Base-by-base conservation (phyloP, 2,329 filamentous ascomycete genomes). In the Magnaporthiopsis incrustans region DNA sequence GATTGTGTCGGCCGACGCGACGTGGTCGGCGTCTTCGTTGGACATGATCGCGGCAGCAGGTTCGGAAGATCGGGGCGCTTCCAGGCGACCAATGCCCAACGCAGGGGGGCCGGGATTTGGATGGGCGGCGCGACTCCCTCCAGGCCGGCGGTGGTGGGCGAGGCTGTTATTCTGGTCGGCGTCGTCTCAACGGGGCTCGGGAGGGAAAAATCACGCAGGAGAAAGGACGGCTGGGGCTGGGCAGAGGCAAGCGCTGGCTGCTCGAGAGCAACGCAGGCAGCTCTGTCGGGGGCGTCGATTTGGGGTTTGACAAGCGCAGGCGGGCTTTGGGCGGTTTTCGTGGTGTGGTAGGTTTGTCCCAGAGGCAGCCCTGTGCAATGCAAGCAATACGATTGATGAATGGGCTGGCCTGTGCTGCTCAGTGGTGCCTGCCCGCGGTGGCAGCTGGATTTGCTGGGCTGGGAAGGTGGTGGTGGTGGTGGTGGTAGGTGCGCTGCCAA, bases 21-120 rank as follows among this genome's bases (percentile, higher is more conserved):
- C 71, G 74, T 75, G 79, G 77, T 79, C 77, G 77, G 77, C 79
- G 78, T 79, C 79, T 79, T 82, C 78, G 76, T 77, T 81, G 77
- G 82, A 82, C 83, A 85, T 85, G 76, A 73, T 76, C 71, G 44
- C 44, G 68, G 61, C 53, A 58, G 67, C 44, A 65, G 66, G 68
- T 60, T 63, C 64, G 67, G 65, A 58, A 64, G 68, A 3, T 53
- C 44, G 44, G 44, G 44, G 44, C n/a, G 69, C 69, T 70, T 25
- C 68, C 69, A 70, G 66, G 69, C 69, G 69, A 70, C 68, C 60
- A 59, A 63, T 63, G 38, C 57, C 64, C 58, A 57, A 60, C 64
- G 64, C 60, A 62, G 60, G 59, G 26, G 26, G 63, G 50, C 44
- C 44, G 44, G 44, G n/a, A 25, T 53, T 53, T 53, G 44, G 35